A percentile compares a stretch with the other conserved stretches of the same genome.
These are phyloP conservation scores for Capsicum pubescens DNA, from an alignment of 257 asterid species.

Conservation along the genomic window DNA sequence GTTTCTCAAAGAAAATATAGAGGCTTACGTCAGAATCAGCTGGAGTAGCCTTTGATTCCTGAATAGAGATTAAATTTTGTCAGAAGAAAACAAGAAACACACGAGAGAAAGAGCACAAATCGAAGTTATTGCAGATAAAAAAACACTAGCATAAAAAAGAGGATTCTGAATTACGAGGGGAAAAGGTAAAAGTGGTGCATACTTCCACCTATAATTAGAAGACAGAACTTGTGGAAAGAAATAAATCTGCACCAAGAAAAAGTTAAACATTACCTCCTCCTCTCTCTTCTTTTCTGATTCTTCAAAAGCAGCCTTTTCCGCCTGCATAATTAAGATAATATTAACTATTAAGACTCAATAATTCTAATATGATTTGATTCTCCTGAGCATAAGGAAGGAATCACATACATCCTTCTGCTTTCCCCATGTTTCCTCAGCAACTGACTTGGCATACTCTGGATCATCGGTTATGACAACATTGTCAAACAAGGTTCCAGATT, in stretches of 20 bases:
- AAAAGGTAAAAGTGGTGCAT: not conserved
- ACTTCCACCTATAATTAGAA: not conserved
- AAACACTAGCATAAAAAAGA: not conserved
- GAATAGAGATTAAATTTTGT: conserved; percentile 19
- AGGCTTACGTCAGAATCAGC: conserved; percentile 64
- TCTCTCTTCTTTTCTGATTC: conserved; percentile 94
- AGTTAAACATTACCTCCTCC: conserved; percentile 64
- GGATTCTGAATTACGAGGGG: not conserved
- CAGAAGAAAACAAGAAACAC: not conserved
- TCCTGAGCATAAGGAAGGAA: not conserved
- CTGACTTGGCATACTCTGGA: conserved; percentile 81
- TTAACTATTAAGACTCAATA: conserved; percentile 15
- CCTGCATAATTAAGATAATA: conserved; percentile 52
- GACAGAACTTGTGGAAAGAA: not conserved
- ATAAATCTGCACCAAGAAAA: not conserved
- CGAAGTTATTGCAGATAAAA: not conserved
- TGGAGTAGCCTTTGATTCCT: conserved; percentile 61
- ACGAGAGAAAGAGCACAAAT: not conserved
- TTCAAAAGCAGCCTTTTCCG: conserved; percentile 90
- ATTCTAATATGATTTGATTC: not conserved
- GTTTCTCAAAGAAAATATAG: not conserved
- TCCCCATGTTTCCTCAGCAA: conserved; percentile 97
- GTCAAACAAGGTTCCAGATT: conserved; percentile 97
- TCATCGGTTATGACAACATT: conserved; percentile 82
- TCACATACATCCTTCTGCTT: conserved; percentile 87